Evolutionary conservation across 2,329 filamentous ascomycete species (phyloP), one percentile per base, ranked within the genome.

Genomic region (Phyllosticta capitalensis): DNA sequence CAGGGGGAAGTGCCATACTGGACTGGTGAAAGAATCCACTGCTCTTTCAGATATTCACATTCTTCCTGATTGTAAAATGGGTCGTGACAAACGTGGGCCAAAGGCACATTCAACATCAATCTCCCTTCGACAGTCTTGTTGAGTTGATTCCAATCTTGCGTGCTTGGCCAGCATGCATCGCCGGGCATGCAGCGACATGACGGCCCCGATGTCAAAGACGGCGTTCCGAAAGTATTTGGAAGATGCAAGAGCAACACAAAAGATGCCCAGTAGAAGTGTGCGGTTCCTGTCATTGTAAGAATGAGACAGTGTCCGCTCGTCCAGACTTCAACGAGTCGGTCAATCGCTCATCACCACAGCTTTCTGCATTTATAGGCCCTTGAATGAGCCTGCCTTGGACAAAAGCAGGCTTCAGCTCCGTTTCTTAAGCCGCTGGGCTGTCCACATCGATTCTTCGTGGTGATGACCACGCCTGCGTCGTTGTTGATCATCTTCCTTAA

Each of bases 181-280:
- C 72, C 74, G 1, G 79, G 80, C 50, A 75, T 77, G 1, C 77
- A 71, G 66, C 80, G 82, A 69, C 80, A 82, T 52, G 50, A 19
- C n/a, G 38, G 17, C 5, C n/a, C n/a, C n/a, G 38, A 7, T 6
- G 17, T n/a, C 4, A n/a, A n/a, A n/a, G 38, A n/a, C 14, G 38
- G 38, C n/a, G 7, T 45, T 6, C 14, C 38, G 7, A 45, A 5
- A 12, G 30, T 14, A n/a, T n/a, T n/a, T 4, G 14, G 38, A n/a
- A 45, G 38, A n/a, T 45, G 17, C 4, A 45, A n/a, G 38, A 45
- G 17, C 38, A 45, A 45, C 14, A 14, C 17, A n/a, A 45, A 45
- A 45, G 38, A 4, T n/a, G n/a, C 17, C 38, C 38, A n/a, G n/a
- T 17, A n/a, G 12, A 45, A 45, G 3, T n/a, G 17, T 6, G 17